Evolutionary conservation across 345 rosid genomes (phyloP), one percentile per base, ranked within the genome.

Genomic region (Euphorbia peplus): DNA sequence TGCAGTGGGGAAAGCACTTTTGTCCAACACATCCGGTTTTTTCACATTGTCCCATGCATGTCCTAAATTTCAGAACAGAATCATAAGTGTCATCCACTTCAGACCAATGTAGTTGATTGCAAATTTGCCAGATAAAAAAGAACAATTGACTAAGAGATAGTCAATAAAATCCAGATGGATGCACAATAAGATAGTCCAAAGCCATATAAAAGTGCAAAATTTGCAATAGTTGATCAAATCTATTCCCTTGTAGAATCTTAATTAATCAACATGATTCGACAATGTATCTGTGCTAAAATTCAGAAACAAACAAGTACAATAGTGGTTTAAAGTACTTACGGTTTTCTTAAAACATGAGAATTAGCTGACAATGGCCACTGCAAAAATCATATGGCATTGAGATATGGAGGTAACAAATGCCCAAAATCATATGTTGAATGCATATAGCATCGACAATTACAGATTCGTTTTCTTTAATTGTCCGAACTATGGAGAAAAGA

Each of bases 11-110:
- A 73, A 93, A 91, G 73, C 98, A 93, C 44, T 60, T 85, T 19
- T 70, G 81, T 35, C 90, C 92, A 18, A 91, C 96, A 50, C 97
- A 93, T 69, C 95, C 98, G 16, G 87, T 86, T 75, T 70, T 82
- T 79, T 89, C 85, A 67, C 98, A 93, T 29, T 85, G 79, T 48
- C 75, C 87, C 70, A 93, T 73, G 68, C 98, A 91, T 13, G 83
- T 80, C 87, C 97, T 91, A 51, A 37, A 51, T 22, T 46, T 41
- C 41, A 61, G 61, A 54, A 52, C n/a, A 63, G 6, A 11, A 19
- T 32, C 37, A 39, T 12, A n/a, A 29, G 26, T 26, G 55, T 62
- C 44, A 70, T 4, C 54, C 14, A 52, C 7, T 26, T 26, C 35
- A 48, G 25, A 39, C 28, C 12, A 29, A 28, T 9, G 13, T 12